Conservation (phyloP, 1,284 basidiomycete genomes). For the Pterulicium gracile region DNA sequence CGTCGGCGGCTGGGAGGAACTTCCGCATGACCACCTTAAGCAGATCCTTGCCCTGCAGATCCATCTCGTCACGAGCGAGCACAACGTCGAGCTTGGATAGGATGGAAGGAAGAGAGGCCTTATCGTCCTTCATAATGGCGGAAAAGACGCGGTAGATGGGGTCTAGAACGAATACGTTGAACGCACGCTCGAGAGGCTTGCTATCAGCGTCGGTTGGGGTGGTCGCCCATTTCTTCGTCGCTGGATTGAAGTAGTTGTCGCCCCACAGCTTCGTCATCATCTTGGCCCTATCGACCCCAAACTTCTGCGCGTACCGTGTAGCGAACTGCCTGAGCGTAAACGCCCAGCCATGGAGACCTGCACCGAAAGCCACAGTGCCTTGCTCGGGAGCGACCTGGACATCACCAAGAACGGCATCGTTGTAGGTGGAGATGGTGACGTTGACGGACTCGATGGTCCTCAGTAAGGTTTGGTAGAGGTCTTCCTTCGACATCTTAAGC, state of each 20-base stretch:
- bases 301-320: slow-evolving; percentile 93
- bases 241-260: slow-evolving; percentile 99
- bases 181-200: slow-evolving; percentile 85
- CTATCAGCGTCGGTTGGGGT: slow-evolving; percentile 73
- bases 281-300: slow-evolving; percentile 98
- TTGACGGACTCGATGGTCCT: slow-evolving; percentile 98
- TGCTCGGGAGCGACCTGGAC: slow-evolving; percentile 98
- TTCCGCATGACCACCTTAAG: slow-evolving; percentile 99
- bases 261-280: slow-evolving; percentile 99
- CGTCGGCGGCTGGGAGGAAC: slow-evolving; percentile 98
- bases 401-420: slow-evolving; percentile 92
- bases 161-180: slow-evolving; percentile 96
- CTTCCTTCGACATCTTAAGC: slow-evolving; percentile 95
- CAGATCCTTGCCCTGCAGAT: slow-evolving; percentile 93
- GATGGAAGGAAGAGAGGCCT: slow-evolving; percentile 78
- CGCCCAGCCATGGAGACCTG: slow-evolving; percentile 99
- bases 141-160: slow-evolving; percentile 99
- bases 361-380: slow-evolving; percentile 98
- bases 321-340: slow-evolving; percentile 99
- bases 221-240: slow-evolving; percentile 95
- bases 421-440: slow-evolving; percentile 98
- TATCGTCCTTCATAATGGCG: slow-evolving; percentile 99
- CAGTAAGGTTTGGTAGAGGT: slow-evolving; percentile 95
- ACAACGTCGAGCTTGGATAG: slow-evolving; percentile 97
- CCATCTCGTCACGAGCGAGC: slow-evolving; percentile 84